Evolutionary conservation across 2,329 filamentous ascomycete genomes (phyloP), one percentile per base, ranked within the genome.

Genomic region (Fusarium sp.): DNA sequence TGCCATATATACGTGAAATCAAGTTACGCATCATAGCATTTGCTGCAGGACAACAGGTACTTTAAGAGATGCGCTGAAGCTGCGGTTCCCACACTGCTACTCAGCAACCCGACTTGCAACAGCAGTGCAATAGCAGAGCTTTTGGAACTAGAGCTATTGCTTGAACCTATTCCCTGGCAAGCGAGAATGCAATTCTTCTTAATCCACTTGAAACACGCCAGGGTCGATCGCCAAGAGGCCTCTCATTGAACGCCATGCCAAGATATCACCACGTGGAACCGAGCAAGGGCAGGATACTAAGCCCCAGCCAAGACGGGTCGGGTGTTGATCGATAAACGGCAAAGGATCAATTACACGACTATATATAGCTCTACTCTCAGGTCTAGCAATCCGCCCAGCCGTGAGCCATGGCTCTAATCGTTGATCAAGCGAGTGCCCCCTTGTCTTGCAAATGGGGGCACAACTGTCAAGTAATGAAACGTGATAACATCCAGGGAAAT

Each of bases 401-500:
- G 24, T 17, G 44, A 62, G 42, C 20, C 24, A 29, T 38, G 24
- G 44, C 44, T 38, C 59, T 53, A 53, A 46, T 51, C 46, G 11
- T 38, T 53, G 22, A 53, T 40, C 24, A 56, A 51, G 29, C 17
- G 6, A 29, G 46, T 51, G 46, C 10, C 46, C 27, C 36, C 35
- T 31, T 58, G 51, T 22, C 29, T 40, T 44, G 22, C 35, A 38
- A 57, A 36, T n/a, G 46, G 56, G 24, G 58, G 6, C 29, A 51
- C 4, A 35, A 33, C 9, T 57, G 51, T 67, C 56, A 56, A 46
- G 42, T 59, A 24, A 38, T 38, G 46, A 65, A 70, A 55, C 27
- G 51, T 63, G 42, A 62, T 67, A 51, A 56, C 60, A 70, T 67
- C 63, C 49, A 68, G 59, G 62, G 35, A 38, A n/a, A 53, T 67